Conservation (phyloP, 2,329 filamentous ascomycete genomes). For the Hypoxylon sp. region DNA sequence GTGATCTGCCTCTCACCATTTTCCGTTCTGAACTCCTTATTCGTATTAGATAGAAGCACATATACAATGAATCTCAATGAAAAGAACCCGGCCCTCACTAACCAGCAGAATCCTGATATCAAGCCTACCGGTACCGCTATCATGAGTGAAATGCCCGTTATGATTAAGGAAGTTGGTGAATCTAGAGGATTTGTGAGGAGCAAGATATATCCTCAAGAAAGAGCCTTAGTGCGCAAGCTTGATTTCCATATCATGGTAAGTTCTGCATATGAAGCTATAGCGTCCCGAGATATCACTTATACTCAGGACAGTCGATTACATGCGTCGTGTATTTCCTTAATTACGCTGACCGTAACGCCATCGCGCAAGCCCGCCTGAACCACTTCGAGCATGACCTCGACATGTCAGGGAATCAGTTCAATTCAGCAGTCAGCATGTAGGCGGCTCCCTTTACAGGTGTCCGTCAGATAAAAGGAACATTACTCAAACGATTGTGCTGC, state of each 20-base stretch:
- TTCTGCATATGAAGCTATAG: neutral
- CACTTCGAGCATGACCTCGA: constrained; percentile 61
- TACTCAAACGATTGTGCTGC: constrained; percentile 27
- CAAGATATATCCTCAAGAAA: constrained; percentile 60
- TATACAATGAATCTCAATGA: constrained; percentile 15
- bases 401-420: constrained; percentile 57
- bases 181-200: neutral
- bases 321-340: constrained; percentile 64
- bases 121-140: constrained; percentile 10
- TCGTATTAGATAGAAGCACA: no score
- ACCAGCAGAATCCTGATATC: neutral
- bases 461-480: constrained; percentile 9
- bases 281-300: neutral
- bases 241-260: constrained; percentile 60
- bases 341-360: constrained; percentile 64
- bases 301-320: constrained; percentile 52
- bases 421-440: constrained; percentile 57
- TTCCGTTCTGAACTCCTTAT: no score
- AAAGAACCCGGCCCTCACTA: neutral
- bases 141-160: constrained; percentile 2
- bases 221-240: constrained; percentile 59
- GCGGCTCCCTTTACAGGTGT: neutral
- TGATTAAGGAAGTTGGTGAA: neutral
- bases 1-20: no score
- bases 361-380: constrained; percentile 61